Base-by-base conservation (phyloP, 352 stramenopile genomes). In the Phytophthora tentaculata region DNA sequence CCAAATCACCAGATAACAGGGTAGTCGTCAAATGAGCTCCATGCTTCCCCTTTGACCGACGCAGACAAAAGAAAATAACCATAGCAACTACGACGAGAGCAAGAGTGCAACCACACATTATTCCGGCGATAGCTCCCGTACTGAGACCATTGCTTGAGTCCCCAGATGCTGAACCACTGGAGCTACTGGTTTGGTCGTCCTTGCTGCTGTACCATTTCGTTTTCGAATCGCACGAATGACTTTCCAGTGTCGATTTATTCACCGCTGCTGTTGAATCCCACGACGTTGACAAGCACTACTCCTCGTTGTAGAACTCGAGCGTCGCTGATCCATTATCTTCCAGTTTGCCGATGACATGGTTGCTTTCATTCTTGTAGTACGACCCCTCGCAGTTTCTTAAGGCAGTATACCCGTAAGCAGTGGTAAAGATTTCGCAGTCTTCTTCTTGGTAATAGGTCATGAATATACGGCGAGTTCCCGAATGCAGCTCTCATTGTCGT, bases 401-500 rank as follows among this genome's bases (percentile, higher is more conserved):
- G 2, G 53, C 53, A 12, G 48, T 53, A 13, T 52, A 63, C 0
- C 62, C 62, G 5, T 50, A 48, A 0, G 24, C 54, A 26, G 20
- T 24, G 35, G 3, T 22, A 29, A 70, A 47, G 1, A 14, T 51
- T 12, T n/a, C n/a, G 39, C 62, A 70, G 16, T 35, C 20, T 58
- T 41, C 17, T 0, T 64, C 37, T 7, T 28, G 3, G 35, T 44
- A 61, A 0, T 37, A n/a, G n/a, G n/a, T 23, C 2, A 44, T 28
- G 41, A 22, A 69, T 53, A 28, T 64, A 69, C 14, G 61, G 61
- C 9, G 44, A 62, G 26, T 53, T 41, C 12, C 44, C 53, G 26
- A 69, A 63, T 22, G 41, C 43, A 7, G 45, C n/a, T 26, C 50
- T 20, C 26, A 69, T 61, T 39, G 51, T 14, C 5, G 43, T 20